Base-by-base conservation (phyloP, 2,329 filamentous ascomycete species). In the Hypoxylon sp. region DNA sequence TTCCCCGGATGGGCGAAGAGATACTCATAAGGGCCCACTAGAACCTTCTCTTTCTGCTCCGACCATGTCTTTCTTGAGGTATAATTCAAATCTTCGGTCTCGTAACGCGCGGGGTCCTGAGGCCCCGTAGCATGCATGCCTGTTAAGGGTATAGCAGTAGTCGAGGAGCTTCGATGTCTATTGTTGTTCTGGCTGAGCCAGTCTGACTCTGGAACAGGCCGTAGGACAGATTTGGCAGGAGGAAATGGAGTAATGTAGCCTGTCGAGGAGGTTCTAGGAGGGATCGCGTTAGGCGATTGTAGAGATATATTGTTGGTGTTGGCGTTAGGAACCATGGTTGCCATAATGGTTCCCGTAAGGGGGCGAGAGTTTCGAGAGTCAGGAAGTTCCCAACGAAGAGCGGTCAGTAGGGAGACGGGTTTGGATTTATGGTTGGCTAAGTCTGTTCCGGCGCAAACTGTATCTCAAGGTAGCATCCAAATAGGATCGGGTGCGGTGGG, bases 11-110 rank as follows among this genome's bases (percentile, higher is more conserved):
- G 90, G 48, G 87, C 87, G 74, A 90, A 87, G 68, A 96, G 85
- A 79, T 97, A 97, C 76, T 95, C 90, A 75, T 89, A 97, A 0
- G 93, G 93, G 0, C 90, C 93, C 51, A 90, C 83, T 58, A 97
- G 82, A 67, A 95, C 90, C 78, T 88, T 88, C 78, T 96, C 92
- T 82, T 96, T 95, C 74, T 91, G 87, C 1, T 84, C 79, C 5
- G 87, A 89, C 93, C 93, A 96, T 17, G 85, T 83, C 64, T 81
- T 82, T 69, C 79, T 80, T 2, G 81, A 78, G 2, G 79, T 80
- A 75, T 85, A 86, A 76, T 86, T 82, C 69, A 89, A 82, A 75
- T 89, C 85, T 67, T 87, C 84, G 55, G 82, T 81, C 68, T 84
- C 85, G 68, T 85, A 89, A 62, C 86, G 84, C 64, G 79, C 75